phyloP scores from a whole-genome alignment of 2,329 filamentous ascomycete species.

The Chaetoscypha palmicola region DNA sequence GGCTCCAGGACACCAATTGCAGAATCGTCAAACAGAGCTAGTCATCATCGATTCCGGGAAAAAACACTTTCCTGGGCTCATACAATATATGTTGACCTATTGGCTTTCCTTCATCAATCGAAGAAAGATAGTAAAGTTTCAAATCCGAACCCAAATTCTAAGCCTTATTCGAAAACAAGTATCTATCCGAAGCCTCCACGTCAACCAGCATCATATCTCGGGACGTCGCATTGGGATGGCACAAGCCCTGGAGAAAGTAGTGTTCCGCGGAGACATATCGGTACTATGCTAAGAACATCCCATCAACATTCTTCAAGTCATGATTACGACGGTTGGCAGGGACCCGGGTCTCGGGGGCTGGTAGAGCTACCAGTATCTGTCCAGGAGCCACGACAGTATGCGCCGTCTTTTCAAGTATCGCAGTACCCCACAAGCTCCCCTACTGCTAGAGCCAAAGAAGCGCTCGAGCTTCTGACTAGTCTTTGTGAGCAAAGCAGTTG shows the following conservation, averaged over 20 bases:
- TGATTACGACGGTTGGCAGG: constrained; percentile 15
- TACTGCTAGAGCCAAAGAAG: constrained; percentile 46
- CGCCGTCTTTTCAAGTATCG: constrained; percentile 21
- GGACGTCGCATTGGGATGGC: constrained; percentile 15
- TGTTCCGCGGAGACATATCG: constrained; percentile 1
- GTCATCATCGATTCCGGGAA: constrained; percentile 53
- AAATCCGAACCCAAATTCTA: constrained; percentile 29
- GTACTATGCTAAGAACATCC: not conserved
- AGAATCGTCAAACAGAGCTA: constrained; percentile 20
- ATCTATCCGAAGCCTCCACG: constrained; percentile 45
- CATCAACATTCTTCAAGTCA: constrained; percentile 2
- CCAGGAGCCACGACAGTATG: constrained; percentile 25
- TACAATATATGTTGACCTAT: constrained; percentile 62
- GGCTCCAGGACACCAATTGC: constrained; percentile 20
- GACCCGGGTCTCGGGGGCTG: constrained; percentile 8
- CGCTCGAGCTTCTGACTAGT: constrained; percentile 63
- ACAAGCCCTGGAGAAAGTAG: constrained; percentile 6
- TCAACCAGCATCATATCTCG: constrained; percentile 25
- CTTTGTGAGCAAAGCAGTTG: constrained; percentile 74
- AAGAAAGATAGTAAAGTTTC: constrained; percentile 41
- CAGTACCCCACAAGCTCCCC: constrained; percentile 16
- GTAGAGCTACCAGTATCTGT: constrained; percentile 13
- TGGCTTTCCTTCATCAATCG: constrained; percentile 55
- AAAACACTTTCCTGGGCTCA: constrained; percentile 65
- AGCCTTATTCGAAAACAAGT: constrained; percentile 41